Evolutionary conservation across 768 basidiomycete species (phyloP).

Genomic region (Boletus eberwhitei): DNA sequence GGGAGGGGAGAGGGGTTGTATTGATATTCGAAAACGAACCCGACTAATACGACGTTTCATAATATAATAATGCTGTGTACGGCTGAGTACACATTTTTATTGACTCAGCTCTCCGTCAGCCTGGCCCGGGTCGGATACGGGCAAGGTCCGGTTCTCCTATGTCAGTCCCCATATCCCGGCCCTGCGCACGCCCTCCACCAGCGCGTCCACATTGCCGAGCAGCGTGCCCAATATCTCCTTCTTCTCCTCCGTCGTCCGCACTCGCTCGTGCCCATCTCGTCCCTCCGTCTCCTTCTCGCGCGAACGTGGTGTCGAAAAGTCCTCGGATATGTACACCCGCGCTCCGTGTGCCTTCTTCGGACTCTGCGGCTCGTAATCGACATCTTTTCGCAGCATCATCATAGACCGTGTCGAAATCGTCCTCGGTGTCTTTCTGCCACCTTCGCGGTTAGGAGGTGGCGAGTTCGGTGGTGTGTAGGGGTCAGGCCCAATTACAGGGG

Average conservation of each 20-base stretch:
- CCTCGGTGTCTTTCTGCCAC: slow-evolving; percentile 16
- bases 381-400: slow-evolving; percentile 65
- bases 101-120: slow-evolving; percentile 13
- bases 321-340: slow-evolving; percentile 30
- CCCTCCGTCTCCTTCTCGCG: slow-evolving; percentile 6
- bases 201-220: slow-evolving; percentile 87
- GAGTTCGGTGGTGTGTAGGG: slow-evolving; percentile 23
- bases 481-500: slow-evolving; percentile 14
- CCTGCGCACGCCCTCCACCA: slow-evolving; percentile 83
- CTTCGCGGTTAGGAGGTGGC: slow-evolving; percentile 28
- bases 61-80: slow-evolving; percentile 13
- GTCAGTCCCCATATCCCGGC: slow-evolving; percentile 85
- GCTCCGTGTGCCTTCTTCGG: slow-evolving; percentile 52
- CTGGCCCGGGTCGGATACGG: background rate
- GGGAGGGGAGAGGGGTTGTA: background rate
- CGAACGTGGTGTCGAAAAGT: slow-evolving; percentile 9
- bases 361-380: slow-evolving; percentile 71
- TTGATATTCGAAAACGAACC: background rate
- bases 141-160: slow-evolving; percentile 15
- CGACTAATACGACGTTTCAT: slow-evolving; percentile 9
- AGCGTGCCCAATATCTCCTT: slow-evolving; percentile 75
- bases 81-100: slow-evolving; percentile 8
- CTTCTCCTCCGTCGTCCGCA: slow-evolving; percentile 76
- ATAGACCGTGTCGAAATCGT: slow-evolving; percentile 42
- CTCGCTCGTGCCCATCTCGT: slow-evolving; percentile 9